These are phyloP conservation scores for Ilyonectria mors-panacis DNA, from an alignment of 2,329 filamentous ascomycete species.

Conservation along the genomic window DNA sequence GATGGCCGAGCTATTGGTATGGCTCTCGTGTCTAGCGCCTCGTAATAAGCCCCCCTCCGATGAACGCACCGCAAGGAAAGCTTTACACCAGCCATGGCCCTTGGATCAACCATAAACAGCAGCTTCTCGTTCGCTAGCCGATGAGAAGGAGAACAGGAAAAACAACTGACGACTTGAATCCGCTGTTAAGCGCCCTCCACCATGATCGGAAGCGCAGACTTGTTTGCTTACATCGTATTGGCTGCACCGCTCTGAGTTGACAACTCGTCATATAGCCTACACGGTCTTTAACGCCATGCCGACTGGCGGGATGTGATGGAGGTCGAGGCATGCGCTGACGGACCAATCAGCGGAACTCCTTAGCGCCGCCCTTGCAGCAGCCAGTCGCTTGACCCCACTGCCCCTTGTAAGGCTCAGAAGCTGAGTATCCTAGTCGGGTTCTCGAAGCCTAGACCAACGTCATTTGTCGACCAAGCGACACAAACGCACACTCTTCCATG, in stretches of 20 bases:
- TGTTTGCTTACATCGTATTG: conserved; percentile 8
- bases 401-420: conserved; percentile 39
- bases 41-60: not conserved
- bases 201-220: conserved; percentile 3
- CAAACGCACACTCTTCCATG: conserved; percentile 28
- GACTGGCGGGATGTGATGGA: conserved; percentile 43
- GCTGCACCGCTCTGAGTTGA: conserved; percentile 14
- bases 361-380: conserved; percentile 51
- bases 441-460: conserved; percentile 35
- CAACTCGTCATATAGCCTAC: conserved; percentile 21
- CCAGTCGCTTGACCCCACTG: conserved; percentile 46
- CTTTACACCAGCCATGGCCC: not conserved
- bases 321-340: conserved; percentile 32
- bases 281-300: conserved; percentile 40
- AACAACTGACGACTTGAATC: not conserved
- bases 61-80: conserved; percentile 10
- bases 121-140: not conserved
- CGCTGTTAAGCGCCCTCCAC: conserved; percentile 15
- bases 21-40: conserved; percentile 16
- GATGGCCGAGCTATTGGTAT: conserved; percentile 29
- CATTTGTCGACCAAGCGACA: conserved; percentile 27
- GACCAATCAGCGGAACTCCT: conserved; percentile 47
- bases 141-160: conserved; percentile 20
- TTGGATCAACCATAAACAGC: not conserved
- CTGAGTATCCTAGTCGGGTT: conserved; percentile 32